Percentiles rank a stretch among this genome's conserved stretches.
phyloP scores from a whole-genome alignment of 2,329 filamentous ascomycete genomes.

The Ophiostoma sp. region DNA sequence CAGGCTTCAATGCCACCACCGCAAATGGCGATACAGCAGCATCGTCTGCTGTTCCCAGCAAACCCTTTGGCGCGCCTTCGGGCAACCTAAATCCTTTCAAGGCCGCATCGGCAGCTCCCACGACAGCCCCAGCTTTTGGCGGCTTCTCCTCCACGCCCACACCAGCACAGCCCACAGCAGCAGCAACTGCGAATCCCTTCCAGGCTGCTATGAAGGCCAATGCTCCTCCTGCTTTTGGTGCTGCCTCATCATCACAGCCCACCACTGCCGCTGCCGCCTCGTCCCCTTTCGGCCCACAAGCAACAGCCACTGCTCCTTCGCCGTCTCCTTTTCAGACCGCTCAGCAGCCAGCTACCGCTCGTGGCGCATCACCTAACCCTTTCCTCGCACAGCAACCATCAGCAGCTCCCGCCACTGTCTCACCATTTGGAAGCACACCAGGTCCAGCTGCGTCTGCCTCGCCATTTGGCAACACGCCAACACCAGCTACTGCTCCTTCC shows the following conservation, averaged over 20 bases:
- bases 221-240: background rate
- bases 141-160: background rate
- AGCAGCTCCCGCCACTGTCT: background rate
- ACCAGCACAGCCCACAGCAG: background rate
- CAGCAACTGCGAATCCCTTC: conserved; percentile 19
- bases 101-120: background rate
- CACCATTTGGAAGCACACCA: conserved; percentile 1
- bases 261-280: background rate
- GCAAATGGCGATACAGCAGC: background rate
- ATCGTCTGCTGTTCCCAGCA: background rate
- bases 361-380: background rate
- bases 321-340: conserved; percentile 5
- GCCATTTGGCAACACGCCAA: background rate
- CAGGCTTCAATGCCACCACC: background rate
- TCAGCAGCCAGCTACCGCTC: background rate
- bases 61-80: conserved; percentile 19
- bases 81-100: conserved; percentile 17
- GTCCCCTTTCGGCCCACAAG: background rate
- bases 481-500: background rate
- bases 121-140: conserved; percentile 2
- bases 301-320: background rate
- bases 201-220: conserved; percentile 14
- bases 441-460: background rate
- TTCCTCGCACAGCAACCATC: conserved; percentile 4
- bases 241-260: background rate